Evolutionary conservation across 306 rosid genomes (phyloP).

Genomic region (Prinsepia uniflora): DNA sequence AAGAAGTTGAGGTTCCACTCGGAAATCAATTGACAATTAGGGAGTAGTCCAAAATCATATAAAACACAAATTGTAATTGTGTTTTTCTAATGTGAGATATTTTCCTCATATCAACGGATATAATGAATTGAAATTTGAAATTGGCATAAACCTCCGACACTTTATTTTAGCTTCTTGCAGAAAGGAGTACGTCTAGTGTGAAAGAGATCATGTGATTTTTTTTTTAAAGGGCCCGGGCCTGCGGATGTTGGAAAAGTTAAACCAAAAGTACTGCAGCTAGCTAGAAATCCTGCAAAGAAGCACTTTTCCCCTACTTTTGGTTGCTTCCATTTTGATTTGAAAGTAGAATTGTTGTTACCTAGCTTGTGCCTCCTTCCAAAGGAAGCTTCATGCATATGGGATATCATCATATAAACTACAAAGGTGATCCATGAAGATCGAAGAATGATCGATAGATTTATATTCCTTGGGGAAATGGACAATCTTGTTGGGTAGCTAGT

Average conservation of each 20-base stretch:
- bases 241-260: not conserved
- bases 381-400: constrained; percentile 30
- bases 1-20: no score
- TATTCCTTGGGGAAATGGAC: constrained; percentile 23
- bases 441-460: not conserved
- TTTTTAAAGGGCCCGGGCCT: no score
- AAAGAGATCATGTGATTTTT: not conserved
- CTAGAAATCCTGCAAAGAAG: constrained; percentile 16
- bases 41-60: no score
- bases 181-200: not conserved
- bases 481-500: constrained; percentile 9
- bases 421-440: not conserved
- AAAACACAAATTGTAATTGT: no score
- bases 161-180: not conserved
- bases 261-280: not conserved
- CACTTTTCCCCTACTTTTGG: constrained; percentile 20
- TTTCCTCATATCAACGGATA: no score
- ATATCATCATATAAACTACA: not conserved
- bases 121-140: not conserved
- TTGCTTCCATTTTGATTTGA: constrained; percentile 12
- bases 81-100: no score
- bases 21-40: no score
- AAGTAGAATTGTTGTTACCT: constrained; percentile 26
- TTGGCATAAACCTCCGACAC: not conserved
- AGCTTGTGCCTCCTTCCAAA: not conserved